Evolutionary conservation across 306 rosid species (phyloP).

Genomic region (Canavalia gladiata): DNA sequence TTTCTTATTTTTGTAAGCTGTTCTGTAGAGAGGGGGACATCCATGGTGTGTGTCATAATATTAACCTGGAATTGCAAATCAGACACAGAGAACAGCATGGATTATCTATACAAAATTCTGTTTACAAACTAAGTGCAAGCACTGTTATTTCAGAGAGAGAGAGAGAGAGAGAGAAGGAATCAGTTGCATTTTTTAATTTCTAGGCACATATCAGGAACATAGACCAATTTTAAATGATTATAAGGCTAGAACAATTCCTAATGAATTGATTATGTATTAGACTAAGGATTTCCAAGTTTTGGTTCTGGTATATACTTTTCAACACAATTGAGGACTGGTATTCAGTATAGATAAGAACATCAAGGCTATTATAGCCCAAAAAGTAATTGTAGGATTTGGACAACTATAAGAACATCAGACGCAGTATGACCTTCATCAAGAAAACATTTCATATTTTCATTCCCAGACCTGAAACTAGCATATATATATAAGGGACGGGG

Average conservation of each 20-base stretch:
- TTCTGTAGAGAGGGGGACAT: slow-evolving; percentile 79
- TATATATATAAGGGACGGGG: slow-evolving; percentile 9
- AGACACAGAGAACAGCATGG: slow-evolving; percentile 45
- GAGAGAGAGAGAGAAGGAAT: slow-evolving; percentile 11
- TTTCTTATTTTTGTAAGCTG: slow-evolving; percentile 78
- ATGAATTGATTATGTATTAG: slow-evolving; percentile 25
- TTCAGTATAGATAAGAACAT: slow-evolving; percentile 37
- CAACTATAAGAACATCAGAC: slow-evolving; percentile 6
- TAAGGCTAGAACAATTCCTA: slow-evolving; percentile 31
- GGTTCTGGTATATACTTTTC: slow-evolving; percentile 14
- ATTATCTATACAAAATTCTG: slow-evolving; percentile 17
- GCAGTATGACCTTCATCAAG: not conserved
- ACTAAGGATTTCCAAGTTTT: slow-evolving; percentile 29
- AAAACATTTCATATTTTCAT: slow-evolving; percentile 29
- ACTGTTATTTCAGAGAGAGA: slow-evolving; percentile 24
- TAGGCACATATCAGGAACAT: not conserved
- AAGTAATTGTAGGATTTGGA: slow-evolving; percentile 22
- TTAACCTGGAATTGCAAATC: slow-evolving; percentile 72
- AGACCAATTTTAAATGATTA: slow-evolving; percentile 18
- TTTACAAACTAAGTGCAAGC: slow-evolving; percentile 35
- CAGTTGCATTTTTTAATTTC: slow-evolving; percentile 29
- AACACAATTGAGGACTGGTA: slow-evolving; percentile 23
- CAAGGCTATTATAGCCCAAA: slow-evolving; percentile 25
- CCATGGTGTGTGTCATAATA: slow-evolving; percentile 82
- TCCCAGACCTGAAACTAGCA: slow-evolving; percentile 24